These are phyloP conservation scores for Hyphodiscus hymeniophilus DNA, from an alignment of 495 filamentous ascomycete genomes.

Conservation along the genomic window DNA sequence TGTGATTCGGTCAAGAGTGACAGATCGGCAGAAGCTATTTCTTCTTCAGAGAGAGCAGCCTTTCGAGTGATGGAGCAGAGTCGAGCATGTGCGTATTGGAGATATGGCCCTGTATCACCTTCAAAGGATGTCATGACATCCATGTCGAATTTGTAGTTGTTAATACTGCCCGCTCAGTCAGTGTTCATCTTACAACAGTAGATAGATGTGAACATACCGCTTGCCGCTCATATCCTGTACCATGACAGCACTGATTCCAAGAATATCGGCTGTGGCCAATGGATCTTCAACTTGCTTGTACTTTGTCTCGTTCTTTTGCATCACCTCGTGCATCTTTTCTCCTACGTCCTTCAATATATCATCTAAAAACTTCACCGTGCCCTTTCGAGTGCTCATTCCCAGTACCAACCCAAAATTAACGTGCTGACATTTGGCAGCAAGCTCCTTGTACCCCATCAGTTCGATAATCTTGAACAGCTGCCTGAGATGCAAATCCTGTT, in stretches of 20 bases:
- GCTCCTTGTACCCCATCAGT: constrained; percentile 49
- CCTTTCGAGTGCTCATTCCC: constrained; percentile 57
- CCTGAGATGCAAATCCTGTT: constrained; percentile 53
- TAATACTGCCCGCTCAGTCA: constrained; percentile 34
- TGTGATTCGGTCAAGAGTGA: constrained; percentile 50
- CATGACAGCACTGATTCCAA: constrained; percentile 56
- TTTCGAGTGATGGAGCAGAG: constrained; percentile 53
- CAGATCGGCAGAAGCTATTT: constrained; percentile 48
- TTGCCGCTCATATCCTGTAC: constrained; percentile 61
- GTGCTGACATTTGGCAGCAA: constrained; percentile 48
- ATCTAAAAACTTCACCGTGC: constrained; percentile 48
- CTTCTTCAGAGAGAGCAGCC: constrained; percentile 40
- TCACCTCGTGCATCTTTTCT: constrained; percentile 58
- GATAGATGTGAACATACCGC: constrained; percentile 31
- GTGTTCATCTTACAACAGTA: background rate
- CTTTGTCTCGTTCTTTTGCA: constrained; percentile 53
- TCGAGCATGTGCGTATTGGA: constrained; percentile 61
- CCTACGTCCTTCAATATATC: constrained; percentile 54
- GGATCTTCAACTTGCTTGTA: constrained; percentile 52
- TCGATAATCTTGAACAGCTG: constrained; percentile 59
- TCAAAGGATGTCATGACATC: constrained; percentile 62
- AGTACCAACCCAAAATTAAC: constrained; percentile 55
- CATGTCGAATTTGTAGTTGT: constrained; percentile 57
- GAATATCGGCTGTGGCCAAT: constrained; percentile 43
- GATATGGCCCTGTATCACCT: constrained; percentile 61